These are phyloP conservation scores for Leccinum pachyderme DNA, from an alignment of 1,284 basidiomycete genomes.

Conservation along the genomic window DNA sequence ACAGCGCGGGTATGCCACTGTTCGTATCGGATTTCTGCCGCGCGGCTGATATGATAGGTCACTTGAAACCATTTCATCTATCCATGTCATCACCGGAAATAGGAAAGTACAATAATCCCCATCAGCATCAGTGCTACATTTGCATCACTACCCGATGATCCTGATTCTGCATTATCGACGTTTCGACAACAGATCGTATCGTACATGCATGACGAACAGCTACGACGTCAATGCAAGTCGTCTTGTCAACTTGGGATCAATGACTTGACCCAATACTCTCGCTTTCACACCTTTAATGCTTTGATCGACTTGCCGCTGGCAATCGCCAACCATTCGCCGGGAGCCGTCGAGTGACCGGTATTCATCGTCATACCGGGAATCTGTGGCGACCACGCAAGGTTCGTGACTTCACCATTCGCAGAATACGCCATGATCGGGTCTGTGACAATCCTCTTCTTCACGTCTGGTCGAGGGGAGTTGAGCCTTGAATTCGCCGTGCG, in stretches of 20 bases:
- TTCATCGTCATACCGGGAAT: constrained; percentile 73
- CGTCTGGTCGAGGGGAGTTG: constrained; percentile 71
- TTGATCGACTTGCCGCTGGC: constrained; percentile 83
- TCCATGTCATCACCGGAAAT: background rate
- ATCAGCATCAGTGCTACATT: background rate
- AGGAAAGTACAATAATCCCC: background rate
- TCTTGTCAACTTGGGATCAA: background rate
- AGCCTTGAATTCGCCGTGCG: constrained; percentile 62
- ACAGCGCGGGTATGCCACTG: background rate
- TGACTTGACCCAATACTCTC: background rate
- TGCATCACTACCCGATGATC: background rate
- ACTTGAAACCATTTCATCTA: background rate
- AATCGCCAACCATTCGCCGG: constrained; percentile 90
- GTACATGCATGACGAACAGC: constrained; percentile 2
- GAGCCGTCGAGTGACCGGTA: constrained; percentile 65
- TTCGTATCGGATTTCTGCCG: background rate
- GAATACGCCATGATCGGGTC: constrained; percentile 85
- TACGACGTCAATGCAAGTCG: background rate
- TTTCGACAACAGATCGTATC: background rate
- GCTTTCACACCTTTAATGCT: constrained; percentile 68
- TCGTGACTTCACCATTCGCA: constrained; percentile 77
- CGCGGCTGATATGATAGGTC: background rate
- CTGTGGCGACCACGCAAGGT: constrained; percentile 83
- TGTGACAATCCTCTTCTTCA: constrained; percentile 68
- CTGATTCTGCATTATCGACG: background rate